Conservation (phyloP, 192 early-diverging fungal genomes). For the Linnemannia exigua region DNA sequence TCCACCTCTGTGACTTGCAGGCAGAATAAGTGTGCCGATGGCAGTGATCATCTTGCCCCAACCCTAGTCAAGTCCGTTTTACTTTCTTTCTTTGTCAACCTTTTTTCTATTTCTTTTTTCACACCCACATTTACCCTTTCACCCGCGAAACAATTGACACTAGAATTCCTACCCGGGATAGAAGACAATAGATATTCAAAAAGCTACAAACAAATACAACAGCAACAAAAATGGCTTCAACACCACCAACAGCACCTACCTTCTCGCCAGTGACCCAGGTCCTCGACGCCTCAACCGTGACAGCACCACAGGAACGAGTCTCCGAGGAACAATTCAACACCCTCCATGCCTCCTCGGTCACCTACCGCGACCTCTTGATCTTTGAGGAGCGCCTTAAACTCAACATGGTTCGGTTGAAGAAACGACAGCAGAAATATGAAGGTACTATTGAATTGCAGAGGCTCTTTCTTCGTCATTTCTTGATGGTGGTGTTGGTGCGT, state of each 20-base stretch:
- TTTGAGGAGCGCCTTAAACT: constrained; percentile 86
- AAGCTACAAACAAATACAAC: background rate
- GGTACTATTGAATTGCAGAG: too few species aligned
- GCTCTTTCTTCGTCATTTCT: too few species aligned
- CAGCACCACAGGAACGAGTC: constrained; percentile 40
- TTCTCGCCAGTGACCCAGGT: constrained; percentile 53
- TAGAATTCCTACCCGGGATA: background rate
- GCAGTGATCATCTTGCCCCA: constrained; percentile 9
- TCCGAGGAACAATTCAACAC: constrained; percentile 50
- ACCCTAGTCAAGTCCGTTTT: background rate
- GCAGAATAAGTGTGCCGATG: background rate
- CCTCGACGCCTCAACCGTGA: constrained; percentile 11
- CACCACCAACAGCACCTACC: background rate
- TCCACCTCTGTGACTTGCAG: background rate
- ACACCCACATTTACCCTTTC: background rate
- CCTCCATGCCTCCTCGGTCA: constrained; percentile 55
- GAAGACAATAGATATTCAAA: background rate
- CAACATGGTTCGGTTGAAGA: constrained; percentile 75
- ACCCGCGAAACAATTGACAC: background rate
- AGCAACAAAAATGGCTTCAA: background rate
- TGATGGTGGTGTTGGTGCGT: too few species aligned
- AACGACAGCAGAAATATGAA: constrained; percentile 81
- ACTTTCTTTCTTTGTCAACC: background rate
- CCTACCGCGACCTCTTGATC: constrained; percentile 82
- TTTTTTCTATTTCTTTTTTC: background rate